phyloP scores from a whole-genome alignment of 169 alveolate genomes.

The Plasmodium malariae region DNA sequence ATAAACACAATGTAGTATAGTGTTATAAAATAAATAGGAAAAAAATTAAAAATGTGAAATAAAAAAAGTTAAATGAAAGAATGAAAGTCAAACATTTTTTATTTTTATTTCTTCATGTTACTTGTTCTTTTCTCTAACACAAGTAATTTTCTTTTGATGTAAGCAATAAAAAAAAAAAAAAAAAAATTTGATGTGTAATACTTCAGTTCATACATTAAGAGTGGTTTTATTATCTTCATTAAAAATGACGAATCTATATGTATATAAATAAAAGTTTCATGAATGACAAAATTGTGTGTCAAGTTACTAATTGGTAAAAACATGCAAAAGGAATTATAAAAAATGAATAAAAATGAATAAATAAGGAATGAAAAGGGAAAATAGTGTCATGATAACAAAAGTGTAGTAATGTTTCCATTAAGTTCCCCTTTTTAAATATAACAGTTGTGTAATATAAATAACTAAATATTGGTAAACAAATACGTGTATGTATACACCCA shows the following conservation, averaged over 20 bases:
- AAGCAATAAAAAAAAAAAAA: too few relatives aligned
- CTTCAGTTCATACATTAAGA: not conserved
- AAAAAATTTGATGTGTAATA: not conserved
- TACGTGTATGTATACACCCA: not conserved
- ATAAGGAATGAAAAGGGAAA: not conserved
- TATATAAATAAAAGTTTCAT: not conserved
- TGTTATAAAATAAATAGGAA: slow-evolving; percentile 2
- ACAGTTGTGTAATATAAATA: not conserved
- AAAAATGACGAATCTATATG: too few relatives aligned
- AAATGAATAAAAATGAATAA: not conserved
- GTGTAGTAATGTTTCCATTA: not conserved
- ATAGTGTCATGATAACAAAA: not conserved
- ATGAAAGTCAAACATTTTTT: slow-evolving; percentile 6
- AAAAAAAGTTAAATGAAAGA: slow-evolving; percentile 7
- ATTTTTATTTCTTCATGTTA: not conserved
- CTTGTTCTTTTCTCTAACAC: not conserved
- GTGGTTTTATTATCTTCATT: not conserved
- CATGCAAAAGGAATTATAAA: not conserved
- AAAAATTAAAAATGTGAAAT: slow-evolving; percentile 19
- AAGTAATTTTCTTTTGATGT: not conserved
- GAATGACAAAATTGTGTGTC: not conserved
- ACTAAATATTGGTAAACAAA: not conserved
- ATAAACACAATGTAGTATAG: too few relatives aligned
- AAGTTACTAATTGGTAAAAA: not conserved
- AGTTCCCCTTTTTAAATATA: not conserved